Base-by-base conservation (phyloP, 192 early-diverging fungal species). In the Linnemannia zychae region DNA sequence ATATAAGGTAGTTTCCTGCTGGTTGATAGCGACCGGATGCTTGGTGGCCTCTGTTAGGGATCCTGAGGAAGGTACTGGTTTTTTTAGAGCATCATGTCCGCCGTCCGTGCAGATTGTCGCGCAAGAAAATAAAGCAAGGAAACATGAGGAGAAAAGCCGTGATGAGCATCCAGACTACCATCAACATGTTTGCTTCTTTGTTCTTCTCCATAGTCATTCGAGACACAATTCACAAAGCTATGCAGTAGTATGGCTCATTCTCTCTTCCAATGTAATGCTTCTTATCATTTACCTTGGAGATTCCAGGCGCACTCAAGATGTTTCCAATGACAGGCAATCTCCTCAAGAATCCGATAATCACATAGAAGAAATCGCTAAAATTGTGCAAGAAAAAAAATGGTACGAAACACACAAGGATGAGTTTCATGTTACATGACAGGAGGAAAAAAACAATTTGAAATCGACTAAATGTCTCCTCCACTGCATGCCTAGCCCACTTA, bases 301-400 rank as follows among this genome's bases (percentile, higher is more conserved):
- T 92, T 22, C 91, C 94, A 22, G 98, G 98, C 49, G 95, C 90
- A 77, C 92, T 96, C 70, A 99, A 84, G 31, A 99, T 76, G 15
- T 92, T 94, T 37, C 98, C 98, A 82, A 99, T 97, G 37, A 99
- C 67, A 4, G 98, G 98, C 69, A 99, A 73, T 77, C 92, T 91
- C 82, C 97, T 92, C 79, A 99, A 89, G 76, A 99, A 98, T 46
- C 93, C 90, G 70, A 99, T 85, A 31, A 96, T 94, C 48, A 97
- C 96, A 1, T 97, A 97, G 90, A 99, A 98, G 83, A 99, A 99
- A 90, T 99, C 98, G 65, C 98, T 97, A 79, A 36, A 24, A 46
- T 31, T 15, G 24, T 65, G 31, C 49, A 63, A 81, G 67, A 33
- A 50, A 37, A 57, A 44, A 5, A 9, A 24, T 5, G 1, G 52